phyloP scores from a whole-genome alignment of 202 grass and related monocot species.

The Zoysia matrella region DNA sequence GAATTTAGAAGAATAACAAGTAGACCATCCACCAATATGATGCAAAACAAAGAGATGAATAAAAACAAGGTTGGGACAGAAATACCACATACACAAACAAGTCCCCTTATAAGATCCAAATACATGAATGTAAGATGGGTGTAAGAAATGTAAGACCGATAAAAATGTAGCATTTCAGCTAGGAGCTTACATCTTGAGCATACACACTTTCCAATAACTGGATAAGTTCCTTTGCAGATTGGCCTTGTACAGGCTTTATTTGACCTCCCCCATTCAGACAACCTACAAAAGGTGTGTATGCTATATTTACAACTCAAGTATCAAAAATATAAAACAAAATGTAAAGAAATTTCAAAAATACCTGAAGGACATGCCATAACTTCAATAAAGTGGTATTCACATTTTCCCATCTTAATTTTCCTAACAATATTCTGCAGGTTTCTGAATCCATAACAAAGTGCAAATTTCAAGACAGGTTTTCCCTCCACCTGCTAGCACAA shows the following conservation, averaged over 20 bases:
- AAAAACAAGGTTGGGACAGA: background rate
- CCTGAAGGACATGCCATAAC: constrained; percentile 99
- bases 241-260: constrained; percentile 81
- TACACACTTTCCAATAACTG: constrained; percentile 77
- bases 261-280: constrained; percentile 95
- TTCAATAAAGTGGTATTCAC: constrained; percentile 96
- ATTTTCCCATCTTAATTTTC: constrained; percentile 94
- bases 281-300: constrained; percentile 45
- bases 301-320: constrained; percentile 15
- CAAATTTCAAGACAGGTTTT: constrained; percentile 88
- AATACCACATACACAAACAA: background rate
- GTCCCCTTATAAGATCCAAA: background rate
- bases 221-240: constrained; percentile 84
- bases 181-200: constrained; percentile 83
- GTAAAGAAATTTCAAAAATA: constrained; percentile 33
- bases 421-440: constrained; percentile 94
- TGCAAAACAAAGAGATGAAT: background rate
- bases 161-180: constrained; percentile 24
- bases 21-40: too few species aligned
- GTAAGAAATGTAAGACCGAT: background rate
- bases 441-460: constrained; percentile 95
- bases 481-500: constrained; percentile 73
- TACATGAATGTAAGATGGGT: background rate
- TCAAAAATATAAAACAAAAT: background rate
- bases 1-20: too few species aligned